phyloP scores from a whole-genome alignment of 148 eudicot genomes.

The Cornus suecica region DNA sequence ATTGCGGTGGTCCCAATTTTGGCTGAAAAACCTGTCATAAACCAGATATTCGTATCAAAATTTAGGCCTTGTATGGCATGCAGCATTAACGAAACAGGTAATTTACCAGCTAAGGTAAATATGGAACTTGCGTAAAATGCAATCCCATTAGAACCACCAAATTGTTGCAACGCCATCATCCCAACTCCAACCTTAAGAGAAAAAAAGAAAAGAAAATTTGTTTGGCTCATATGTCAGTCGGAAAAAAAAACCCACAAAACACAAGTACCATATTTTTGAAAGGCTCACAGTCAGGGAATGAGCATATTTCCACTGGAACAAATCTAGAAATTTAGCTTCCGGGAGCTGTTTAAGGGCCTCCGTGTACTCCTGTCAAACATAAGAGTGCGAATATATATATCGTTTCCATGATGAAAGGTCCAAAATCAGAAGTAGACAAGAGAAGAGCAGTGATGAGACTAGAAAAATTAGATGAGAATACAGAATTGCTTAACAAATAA shows the following conservation, averaged over 20 bases:
- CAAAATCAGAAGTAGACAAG: not conserved
- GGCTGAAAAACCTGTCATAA: constrained; percentile 45
- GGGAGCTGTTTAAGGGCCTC: constrained; percentile 25
- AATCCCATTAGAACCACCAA: constrained; percentile 53
- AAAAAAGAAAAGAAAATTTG: not conserved
- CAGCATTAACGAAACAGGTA: not conserved
- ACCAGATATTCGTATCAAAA: not conserved
- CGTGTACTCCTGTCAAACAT: constrained; percentile 37
- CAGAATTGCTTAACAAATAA: not conserved
- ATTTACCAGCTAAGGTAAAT: constrained; percentile 55
- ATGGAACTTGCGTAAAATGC: constrained; percentile 48
- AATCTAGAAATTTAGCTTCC: constrained; percentile 24
- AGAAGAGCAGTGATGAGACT: not conserved
- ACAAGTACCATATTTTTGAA: not conserved
- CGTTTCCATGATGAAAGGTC: not conserved
- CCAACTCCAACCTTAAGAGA: constrained; percentile 47
- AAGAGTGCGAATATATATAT: not conserved
- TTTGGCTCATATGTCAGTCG: not conserved
- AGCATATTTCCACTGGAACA: constrained; percentile 52
- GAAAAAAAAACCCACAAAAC: not conserved
- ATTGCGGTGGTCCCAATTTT: constrained; percentile 39
- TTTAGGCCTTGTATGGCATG: not conserved
- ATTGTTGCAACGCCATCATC: constrained; percentile 36
- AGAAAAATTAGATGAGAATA: not conserved
- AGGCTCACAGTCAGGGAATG: constrained; percentile 38